Evolutionary conservation across 1,284 basidiomycete species (phyloP), one percentile per base, ranked within the genome.

Genomic region (Marasmius tenuissimus): DNA sequence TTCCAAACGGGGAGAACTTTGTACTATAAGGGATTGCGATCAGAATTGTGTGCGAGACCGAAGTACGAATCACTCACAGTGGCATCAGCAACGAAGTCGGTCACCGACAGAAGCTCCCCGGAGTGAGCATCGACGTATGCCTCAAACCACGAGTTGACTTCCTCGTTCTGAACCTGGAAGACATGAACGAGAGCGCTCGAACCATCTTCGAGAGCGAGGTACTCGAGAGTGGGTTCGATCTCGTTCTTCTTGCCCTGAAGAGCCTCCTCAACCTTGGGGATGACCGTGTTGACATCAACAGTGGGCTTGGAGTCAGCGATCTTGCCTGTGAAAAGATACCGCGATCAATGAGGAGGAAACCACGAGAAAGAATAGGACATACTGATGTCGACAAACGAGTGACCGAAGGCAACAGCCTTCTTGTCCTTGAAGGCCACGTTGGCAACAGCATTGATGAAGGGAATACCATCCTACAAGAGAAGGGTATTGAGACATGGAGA

Each of bases 101-200:
- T 81, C n/a, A 86, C 76, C 35, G 79, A 77, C 14, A 85, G 68
- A 38, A 88, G 70, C 53, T 85, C 79, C 20, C 83, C 83, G 33
- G 78, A 74, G 65, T 82, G 79, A 16, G 84, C 83, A 64, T 87
- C 85, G 54, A 88, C 81, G 69, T 84, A 86, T 0, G 85, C 86
- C 73, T 88, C 83, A 68, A 81, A 81, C 85, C 85, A 88, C 35
- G 79, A 77, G 60, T 81, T 79, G 38, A 77, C 74, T 64, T 72
- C 73, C 20, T 81, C 78, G 62, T 83, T 83, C 70, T 82, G 80
- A 55, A 86, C 79, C 70, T 85, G 81, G 58, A 83, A 70, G 56
- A 85, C 82, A 63, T 85, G 75, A 4, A 73, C 76, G 51, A 84
- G 77, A 45, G 77, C 76, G 38, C 81, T 74, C 6, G 80, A 77